Conservation (phyloP, 148 eudicot genomes). For the Rhododendron mucronatum region DNA sequence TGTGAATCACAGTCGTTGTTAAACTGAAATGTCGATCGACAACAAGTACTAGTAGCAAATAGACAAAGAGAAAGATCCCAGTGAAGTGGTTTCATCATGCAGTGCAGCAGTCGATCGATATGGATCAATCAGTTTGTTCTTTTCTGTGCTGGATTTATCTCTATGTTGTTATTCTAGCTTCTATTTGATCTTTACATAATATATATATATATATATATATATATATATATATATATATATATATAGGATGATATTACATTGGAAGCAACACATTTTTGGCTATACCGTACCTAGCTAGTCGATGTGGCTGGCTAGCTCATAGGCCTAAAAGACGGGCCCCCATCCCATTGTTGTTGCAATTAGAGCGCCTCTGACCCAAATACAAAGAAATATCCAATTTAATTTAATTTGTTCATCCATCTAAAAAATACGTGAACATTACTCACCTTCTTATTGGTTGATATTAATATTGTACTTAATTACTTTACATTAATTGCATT, state of each 20-base stretch:
- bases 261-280: neutral
- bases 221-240: too few species aligned
- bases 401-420: too few species aligned
- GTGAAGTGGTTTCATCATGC: neutral
- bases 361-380: neutral
- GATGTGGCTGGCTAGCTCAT: neutral
- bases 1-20: neutral
- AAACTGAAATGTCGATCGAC: neutral
- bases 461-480: too few species aligned
- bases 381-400: too few species aligned
- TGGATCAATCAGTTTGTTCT: neutral
- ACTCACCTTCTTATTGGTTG: too few species aligned
- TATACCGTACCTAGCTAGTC: neutral
- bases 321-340: neutral
- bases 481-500: too few species aligned
- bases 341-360: too few species aligned
- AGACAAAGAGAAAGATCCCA: constrained; percentile 3
- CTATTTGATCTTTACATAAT: neutral
- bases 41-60: neutral
- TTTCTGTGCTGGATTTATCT: neutral
- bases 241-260: neutral
- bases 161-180: neutral
- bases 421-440: too few species aligned
- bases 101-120: too few species aligned
- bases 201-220: too few species aligned